Evolutionary conservation across 2,329 filamentous ascomycete genomes (phyloP).

Genomic region (Penicillium hesseltinei): DNA sequence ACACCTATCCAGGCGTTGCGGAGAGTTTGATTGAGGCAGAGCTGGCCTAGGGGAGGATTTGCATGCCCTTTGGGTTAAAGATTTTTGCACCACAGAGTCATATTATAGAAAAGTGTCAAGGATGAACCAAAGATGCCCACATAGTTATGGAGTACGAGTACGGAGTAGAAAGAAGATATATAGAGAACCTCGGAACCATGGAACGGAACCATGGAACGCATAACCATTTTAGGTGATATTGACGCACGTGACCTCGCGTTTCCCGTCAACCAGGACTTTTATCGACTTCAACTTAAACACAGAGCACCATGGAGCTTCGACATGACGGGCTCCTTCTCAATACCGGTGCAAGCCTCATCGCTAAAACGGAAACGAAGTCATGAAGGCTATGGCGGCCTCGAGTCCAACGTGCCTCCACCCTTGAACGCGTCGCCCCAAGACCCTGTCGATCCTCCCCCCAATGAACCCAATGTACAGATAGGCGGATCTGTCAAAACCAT

Average conservation of each 20-base stretch:
- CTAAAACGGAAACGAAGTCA: conserved; percentile 23
- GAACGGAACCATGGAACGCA: conserved; percentile 1
- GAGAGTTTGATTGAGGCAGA: conserved; percentile 25
- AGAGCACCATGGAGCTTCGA: conserved; percentile 24
- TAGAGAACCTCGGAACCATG: no score
- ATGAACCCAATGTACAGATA: background rate
- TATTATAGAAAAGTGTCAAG: background rate
- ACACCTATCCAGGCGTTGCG: conserved; percentile 18
- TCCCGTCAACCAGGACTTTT: background rate
- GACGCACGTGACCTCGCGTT: conserved; percentile 16
- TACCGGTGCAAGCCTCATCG: background rate
- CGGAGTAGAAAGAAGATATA: no score
- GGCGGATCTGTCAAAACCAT: background rate
- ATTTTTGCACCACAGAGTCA: no score
- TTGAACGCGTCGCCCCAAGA: conserved; percentile 18
- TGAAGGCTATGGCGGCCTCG: conserved; percentile 1
- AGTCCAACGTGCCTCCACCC: background rate
- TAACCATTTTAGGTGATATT: conserved; percentile 29
- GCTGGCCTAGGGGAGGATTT: background rate
- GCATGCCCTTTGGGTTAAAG: background rate
- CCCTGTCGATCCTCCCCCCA: background rate
- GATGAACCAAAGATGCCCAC: background rate
- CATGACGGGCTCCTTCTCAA: conserved; percentile 21
- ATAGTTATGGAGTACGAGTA: no score
- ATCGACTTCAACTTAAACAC: background rate